phyloP scores from a whole-genome alignment of 2,329 filamentous ascomycete genomes.

The Penicillium polonicum region DNA sequence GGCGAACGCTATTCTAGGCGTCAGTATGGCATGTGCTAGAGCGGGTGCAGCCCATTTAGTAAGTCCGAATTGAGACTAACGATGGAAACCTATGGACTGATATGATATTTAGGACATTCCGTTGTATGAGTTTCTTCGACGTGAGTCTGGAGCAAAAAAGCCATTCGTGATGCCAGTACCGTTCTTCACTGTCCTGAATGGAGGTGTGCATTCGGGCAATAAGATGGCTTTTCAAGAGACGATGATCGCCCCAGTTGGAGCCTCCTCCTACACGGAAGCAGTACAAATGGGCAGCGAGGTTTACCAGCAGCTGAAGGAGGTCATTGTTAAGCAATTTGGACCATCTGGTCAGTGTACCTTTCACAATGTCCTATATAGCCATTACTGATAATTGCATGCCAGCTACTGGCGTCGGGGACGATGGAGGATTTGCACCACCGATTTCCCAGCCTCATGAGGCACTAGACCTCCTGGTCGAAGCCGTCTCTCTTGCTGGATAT shows the following conservation, averaged over 20 bases:
- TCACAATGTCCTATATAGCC: no score
- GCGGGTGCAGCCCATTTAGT: background rate
- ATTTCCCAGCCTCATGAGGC: constrained; percentile 37
- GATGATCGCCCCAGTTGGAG: constrained; percentile 17
- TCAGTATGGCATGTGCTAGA: background rate
- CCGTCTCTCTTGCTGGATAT: constrained; percentile 30
- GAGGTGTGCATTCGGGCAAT: constrained; percentile 43
- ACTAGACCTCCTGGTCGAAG: constrained; percentile 33
- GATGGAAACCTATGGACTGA: background rate
- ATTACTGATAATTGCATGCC: background rate
- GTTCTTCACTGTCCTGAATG: constrained; percentile 61
- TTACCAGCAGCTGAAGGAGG: constrained; percentile 33
- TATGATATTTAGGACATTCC: background rate
- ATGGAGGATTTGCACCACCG: constrained; percentile 40
- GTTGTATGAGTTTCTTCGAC: background rate
- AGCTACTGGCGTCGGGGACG: constrained; percentile 36
- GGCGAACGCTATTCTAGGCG: background rate
- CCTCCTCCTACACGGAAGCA: constrained; percentile 8
- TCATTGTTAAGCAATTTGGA: constrained; percentile 34
- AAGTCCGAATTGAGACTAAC: background rate
- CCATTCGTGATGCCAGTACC: constrained; percentile 53
- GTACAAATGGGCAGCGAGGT: constrained; percentile 36
- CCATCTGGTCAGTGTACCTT: constrained; percentile 17
- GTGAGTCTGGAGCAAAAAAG: background rate
- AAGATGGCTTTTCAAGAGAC: constrained; percentile 53